Evolutionary conservation across 768 basidiomycete genomes (phyloP), one percentile per base, ranked within the genome.

Genomic region (Mycena pura): DNA sequence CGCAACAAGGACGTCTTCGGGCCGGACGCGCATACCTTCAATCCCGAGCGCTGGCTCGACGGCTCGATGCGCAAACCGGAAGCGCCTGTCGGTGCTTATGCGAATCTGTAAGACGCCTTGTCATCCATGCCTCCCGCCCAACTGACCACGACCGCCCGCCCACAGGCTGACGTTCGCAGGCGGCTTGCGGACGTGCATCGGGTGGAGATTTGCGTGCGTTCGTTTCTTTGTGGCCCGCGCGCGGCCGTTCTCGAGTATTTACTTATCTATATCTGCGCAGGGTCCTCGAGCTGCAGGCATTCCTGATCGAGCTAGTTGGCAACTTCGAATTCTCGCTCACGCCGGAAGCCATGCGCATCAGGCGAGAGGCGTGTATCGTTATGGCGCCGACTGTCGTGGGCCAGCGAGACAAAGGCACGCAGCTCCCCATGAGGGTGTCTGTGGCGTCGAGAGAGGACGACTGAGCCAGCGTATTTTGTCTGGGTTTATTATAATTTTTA

Each of bases 281-380:
- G 5, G 66, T 86, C 0, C 68, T 80, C 38, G 86, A 89, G 68
- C 68, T 87, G 15, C 87, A 88, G 62, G 77, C 81, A 0, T 86
- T 89, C 71, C 67, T 88, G n/a, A 78, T 83, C 22, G 85, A 86
- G 66, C 74, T 86, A 21, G 57, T 88, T 38, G 71, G 77, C 31
- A 77, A 82, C 64, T 86, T 88, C 64, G 82, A 87, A 63, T 84
- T 88, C 61, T 60, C 78, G 60, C 74, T 72, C 31, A 78, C 78
- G 3, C 72, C 76, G 15, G 72, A 78, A 53, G 69, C 74, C 1
- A 62, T 69, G 57, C 73, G 63, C 44, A 63, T 83, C 36, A 66
- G 80, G 45, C 71, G 78, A 22, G 80, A 82, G 68, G 68, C 76
- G 14, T 77, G 74, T 29, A 51, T 80, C 13, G 70, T 81, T 3